These are phyloP conservation scores for Trichoderma brevicompactum DNA, from an alignment of 2,329 filamentous ascomycete species.

Conservation along the genomic window DNA sequence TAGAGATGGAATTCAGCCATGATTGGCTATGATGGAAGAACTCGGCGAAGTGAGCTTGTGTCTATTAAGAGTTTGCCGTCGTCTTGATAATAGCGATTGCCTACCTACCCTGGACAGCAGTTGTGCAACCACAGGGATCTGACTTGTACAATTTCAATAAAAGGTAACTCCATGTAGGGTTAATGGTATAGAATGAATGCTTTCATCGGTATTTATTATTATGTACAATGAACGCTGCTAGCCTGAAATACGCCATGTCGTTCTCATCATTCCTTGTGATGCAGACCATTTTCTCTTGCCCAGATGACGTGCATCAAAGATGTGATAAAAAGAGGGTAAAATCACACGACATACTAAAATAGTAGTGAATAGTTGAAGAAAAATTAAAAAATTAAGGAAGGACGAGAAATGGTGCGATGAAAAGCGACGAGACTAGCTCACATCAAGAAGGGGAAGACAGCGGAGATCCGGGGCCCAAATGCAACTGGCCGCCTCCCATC, in stretches of 20 bases:
- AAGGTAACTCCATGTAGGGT: too few species aligned
- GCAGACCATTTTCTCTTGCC: not conserved
- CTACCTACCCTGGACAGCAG: not conserved
- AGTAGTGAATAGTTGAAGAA: too few species aligned
- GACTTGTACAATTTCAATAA: too few species aligned
- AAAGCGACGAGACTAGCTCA: not conserved
- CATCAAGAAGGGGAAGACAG: not conserved
- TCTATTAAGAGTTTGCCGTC: not conserved
- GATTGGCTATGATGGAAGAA: not conserved
- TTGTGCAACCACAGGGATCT: too few species aligned
- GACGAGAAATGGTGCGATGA: not conserved
- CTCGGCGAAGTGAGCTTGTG: not conserved
- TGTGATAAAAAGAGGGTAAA: not conserved
- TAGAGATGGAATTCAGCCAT: not conserved
- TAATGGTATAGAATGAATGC: not conserved
- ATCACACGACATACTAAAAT: not conserved
- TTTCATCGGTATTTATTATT: not conserved
- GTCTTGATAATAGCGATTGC: not conserved
- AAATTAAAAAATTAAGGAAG: not conserved
- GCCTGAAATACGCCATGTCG: not conserved
- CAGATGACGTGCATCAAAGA: not conserved
- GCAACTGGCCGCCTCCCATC: not conserved
- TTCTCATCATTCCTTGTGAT: not conserved
- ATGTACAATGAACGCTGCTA: slow-evolving; percentile 1
- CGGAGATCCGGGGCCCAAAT: not conserved